phyloP scores from a whole-genome alignment of 306 rosid genomes.

The Sophora flavescens region DNA sequence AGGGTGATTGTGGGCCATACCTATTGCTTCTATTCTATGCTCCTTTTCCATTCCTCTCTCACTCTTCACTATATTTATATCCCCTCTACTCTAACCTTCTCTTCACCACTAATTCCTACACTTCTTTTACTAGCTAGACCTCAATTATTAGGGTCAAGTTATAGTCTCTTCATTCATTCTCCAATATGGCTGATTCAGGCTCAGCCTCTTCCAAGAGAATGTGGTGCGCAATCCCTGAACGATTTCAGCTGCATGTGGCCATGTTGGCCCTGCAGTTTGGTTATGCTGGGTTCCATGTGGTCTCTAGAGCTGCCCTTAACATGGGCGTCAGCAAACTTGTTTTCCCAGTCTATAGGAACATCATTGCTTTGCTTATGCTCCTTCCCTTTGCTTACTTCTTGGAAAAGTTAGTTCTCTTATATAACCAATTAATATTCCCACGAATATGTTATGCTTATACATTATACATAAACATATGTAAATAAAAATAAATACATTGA shows the following conservation, averaged over 20 bases:
- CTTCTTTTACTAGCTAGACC: slow-evolving; percentile 13
- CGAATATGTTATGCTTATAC: neutral
- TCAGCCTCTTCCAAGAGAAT: slow-evolving; percentile 60
- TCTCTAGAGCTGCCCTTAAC: slow-evolving; percentile 88
- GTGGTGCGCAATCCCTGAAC: slow-evolving; percentile 82
- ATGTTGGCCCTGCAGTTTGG: slow-evolving; percentile 93
- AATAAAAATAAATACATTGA: neutral
- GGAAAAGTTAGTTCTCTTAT: slow-evolving; percentile 61
- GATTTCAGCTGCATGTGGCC: slow-evolving; percentile 81
- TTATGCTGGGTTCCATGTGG: slow-evolving; percentile 89
- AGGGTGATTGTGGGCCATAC: slow-evolving; percentile 55
- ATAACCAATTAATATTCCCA: neutral
- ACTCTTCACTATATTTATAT: slow-evolving; percentile 60
- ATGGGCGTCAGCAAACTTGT: slow-evolving; percentile 93
- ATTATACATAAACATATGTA: neutral
- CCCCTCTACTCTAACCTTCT: slow-evolving; percentile 43
- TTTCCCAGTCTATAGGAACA: slow-evolving; percentile 82
- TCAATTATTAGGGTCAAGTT: slow-evolving; percentile 1
- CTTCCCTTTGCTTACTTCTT: slow-evolving; percentile 85
- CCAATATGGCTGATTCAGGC: slow-evolving; percentile 72
- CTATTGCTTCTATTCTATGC: slow-evolving; percentile 26
- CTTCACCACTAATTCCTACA: slow-evolving; percentile 50
- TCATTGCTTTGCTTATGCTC: slow-evolving; percentile 86
- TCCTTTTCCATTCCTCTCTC: neutral
- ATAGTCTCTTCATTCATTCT: neutral